phyloP scores from a whole-genome alignment of 1,284 basidiomycete genomes.

The Laetiporus sulphureus region DNA sequence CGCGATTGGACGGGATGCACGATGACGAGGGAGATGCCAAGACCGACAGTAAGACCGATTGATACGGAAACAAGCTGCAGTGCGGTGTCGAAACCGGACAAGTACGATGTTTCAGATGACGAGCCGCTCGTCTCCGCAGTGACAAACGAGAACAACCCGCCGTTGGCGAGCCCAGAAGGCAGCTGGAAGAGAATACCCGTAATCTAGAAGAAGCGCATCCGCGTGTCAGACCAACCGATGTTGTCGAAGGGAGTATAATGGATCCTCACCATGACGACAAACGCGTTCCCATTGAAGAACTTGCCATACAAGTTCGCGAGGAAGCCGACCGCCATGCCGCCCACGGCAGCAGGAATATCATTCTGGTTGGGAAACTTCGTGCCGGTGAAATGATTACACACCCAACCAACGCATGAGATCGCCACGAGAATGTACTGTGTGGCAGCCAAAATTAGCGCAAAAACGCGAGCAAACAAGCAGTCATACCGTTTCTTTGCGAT shows the following conservation, averaged over 20 bases:
- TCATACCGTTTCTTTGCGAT: conserved; percentile 64
- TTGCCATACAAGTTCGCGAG: conserved; percentile 81
- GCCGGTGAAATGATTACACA: conserved; percentile 69
- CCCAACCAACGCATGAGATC: conserved; percentile 76
- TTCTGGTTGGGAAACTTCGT: conserved; percentile 62
- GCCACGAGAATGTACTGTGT: conserved; percentile 53
- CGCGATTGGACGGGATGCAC: conserved; percentile 55
- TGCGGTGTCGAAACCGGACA: conserved; percentile 63
- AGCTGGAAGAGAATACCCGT: conserved; percentile 88
- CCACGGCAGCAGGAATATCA: conserved; percentile 71
- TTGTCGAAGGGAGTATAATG: too few species aligned
- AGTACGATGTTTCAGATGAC: conserved; percentile 45
- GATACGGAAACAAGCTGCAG: conserved; percentile 58
- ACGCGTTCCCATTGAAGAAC: conserved; percentile 73
- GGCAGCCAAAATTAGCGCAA: conserved; percentile 13
- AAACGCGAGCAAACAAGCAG: background rate
- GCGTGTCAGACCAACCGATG: too few species aligned
- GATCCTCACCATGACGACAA: conserved; percentile 79
- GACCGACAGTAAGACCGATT: conserved; percentile 67
- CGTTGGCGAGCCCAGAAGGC: conserved; percentile 79
- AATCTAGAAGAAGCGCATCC: conserved; percentile 41
- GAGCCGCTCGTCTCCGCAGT: conserved; percentile 43
- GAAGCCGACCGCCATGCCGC: conserved; percentile 80
- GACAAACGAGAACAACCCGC: conserved; percentile 77
- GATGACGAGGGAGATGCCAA: conserved; percentile 53